Conservation (phyloP, 208 protist species). For the Trypanosoma boissoni region DNA sequence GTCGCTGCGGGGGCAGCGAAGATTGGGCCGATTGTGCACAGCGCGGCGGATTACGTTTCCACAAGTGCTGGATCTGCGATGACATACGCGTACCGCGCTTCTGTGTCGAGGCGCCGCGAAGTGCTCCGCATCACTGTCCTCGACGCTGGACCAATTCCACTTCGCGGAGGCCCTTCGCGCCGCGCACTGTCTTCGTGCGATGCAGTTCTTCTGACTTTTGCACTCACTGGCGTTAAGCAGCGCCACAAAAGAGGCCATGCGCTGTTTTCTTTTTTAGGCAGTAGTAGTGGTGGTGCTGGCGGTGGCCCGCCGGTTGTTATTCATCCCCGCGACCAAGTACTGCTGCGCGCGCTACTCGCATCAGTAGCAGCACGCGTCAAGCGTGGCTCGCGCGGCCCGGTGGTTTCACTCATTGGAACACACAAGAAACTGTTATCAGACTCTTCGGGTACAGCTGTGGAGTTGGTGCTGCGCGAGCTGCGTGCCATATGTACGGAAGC, state of each 20-base stretch:
- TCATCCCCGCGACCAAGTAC: conserved; percentile 8
- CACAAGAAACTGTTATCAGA: conserved; percentile 26
- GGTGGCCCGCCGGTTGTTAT: conserved; percentile 5
- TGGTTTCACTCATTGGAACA: conserved; percentile 24
- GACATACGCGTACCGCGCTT: conserved; percentile 3
- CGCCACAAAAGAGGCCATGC: neutral
- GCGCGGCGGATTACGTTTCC: conserved; percentile 6
- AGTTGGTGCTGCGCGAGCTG: conserved; percentile 19
- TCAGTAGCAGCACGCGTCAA: conserved; percentile 3
- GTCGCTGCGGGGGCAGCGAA: conserved; percentile 17
- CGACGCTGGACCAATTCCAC: conserved; percentile 14
- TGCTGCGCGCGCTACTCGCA: conserved; percentile 24
- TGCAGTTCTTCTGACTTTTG: conserved; percentile 23
- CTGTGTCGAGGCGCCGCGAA: conserved; percentile 7
- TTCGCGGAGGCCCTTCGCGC: conserved; percentile 9
- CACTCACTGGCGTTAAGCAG: conserved; percentile 30
- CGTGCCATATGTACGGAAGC: conserved; percentile 12
- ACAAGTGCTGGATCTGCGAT: conserved; percentile 12
- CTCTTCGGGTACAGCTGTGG: conserved; percentile 7
- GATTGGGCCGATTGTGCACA: conserved; percentile 8
- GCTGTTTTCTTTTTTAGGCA: conserved; percentile 1
- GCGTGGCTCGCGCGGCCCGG: neutral
- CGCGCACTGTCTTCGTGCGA: conserved; percentile 9
- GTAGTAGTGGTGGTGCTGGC: neutral
- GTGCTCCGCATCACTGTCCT: conserved; percentile 9